Evolutionary conservation across 768 basidiomycete genomes (phyloP).

Genomic region (Auricularia auricula-judae): DNA sequence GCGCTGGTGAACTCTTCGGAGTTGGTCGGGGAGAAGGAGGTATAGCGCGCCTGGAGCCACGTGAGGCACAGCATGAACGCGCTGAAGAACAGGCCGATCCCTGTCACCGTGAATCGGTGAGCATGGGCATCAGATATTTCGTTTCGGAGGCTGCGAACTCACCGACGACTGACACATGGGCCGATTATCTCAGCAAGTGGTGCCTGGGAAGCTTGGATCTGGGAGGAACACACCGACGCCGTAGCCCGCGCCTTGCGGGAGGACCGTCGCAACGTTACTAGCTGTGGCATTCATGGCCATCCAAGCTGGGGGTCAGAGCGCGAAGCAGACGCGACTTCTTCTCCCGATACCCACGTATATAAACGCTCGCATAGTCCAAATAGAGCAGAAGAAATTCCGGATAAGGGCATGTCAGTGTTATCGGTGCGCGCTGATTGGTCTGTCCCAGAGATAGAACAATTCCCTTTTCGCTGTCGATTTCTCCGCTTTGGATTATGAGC

Average conservation of each 20-base stretch:
- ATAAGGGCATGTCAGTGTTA: no score
- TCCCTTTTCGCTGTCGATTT: no score
- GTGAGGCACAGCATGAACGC: conserved; percentile 71
- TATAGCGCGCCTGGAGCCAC: conserved; percentile 75
- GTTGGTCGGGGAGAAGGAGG: conserved; percentile 62
- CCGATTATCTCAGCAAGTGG: not conserved
- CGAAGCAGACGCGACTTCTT: no score
- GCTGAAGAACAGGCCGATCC: conserved; percentile 83
- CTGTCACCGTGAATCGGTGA: conserved; percentile 45
- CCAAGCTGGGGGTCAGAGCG: not conserved
- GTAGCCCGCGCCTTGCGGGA: conserved; percentile 79
- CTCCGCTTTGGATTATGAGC: no score
- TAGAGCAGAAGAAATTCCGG: no score
- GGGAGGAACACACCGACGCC: conserved; percentile 48
- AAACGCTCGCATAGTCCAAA: no score
- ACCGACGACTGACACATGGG: conserved; percentile 36
- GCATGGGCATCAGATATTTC: not conserved
- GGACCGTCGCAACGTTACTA: conserved; percentile 18
- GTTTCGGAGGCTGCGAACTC: conserved; percentile 8
- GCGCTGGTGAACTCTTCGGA: conserved; percentile 81
- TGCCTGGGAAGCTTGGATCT: not conserved
- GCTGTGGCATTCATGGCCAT: not conserved
- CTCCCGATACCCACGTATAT: no score
- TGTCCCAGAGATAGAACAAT: no score
- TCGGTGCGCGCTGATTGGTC: no score